Evolutionary conservation across 1,139 yeast species (phyloP).

Genomic region (Suhomyces ambrosiae): DNA sequence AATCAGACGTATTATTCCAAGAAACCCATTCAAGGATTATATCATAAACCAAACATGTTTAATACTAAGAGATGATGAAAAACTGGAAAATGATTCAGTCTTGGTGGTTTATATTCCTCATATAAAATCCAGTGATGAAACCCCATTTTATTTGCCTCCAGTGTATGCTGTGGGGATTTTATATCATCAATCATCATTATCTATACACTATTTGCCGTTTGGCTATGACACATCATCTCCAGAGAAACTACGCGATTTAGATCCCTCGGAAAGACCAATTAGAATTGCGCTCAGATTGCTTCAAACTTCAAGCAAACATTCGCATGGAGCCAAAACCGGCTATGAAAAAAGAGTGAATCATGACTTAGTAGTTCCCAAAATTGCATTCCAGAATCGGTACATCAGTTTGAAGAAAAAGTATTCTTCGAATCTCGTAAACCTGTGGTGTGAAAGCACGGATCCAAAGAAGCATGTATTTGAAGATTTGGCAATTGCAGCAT

Average conservation of each 20-base stretch:
- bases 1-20: slow-evolving; percentile 80
- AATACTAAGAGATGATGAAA: slow-evolving; percentile 30
- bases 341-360: slow-evolving; percentile 88
- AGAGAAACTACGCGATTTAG: slow-evolving; percentile 34
- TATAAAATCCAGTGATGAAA: slow-evolving; percentile 55
- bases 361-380: slow-evolving; percentile 82
- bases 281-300: slow-evolving; percentile 81
- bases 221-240: slow-evolving; percentile 22
- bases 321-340: slow-evolving; percentile 79
- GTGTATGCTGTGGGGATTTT: slow-evolving; percentile 80
- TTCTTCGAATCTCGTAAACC: slow-evolving; percentile 72
- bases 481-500: slow-evolving; percentile 94
- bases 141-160: slow-evolving; percentile 87
- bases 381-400: slow-evolving; percentile 80
- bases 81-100: slow-evolving; percentile 37
- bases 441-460: slow-evolving; percentile 92
- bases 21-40: slow-evolving; percentile 85
- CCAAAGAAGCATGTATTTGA: slow-evolving; percentile 96
- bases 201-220: slow-evolving; percentile 81
- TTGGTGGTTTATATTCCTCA: slow-evolving; percentile 80
- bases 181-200: slow-evolving; percentile 52
- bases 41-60: slow-evolving; percentile 85
- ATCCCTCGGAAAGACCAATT: slow-evolving; percentile 60
- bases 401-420: slow-evolving; percentile 79
- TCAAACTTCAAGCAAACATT: slow-evolving; percentile 81